Evolutionary conservation across 163 green algal species (phyloP), one percentile per base, ranked within the genome.

Genomic region (Trebouxiophyceae sp.): DNA sequence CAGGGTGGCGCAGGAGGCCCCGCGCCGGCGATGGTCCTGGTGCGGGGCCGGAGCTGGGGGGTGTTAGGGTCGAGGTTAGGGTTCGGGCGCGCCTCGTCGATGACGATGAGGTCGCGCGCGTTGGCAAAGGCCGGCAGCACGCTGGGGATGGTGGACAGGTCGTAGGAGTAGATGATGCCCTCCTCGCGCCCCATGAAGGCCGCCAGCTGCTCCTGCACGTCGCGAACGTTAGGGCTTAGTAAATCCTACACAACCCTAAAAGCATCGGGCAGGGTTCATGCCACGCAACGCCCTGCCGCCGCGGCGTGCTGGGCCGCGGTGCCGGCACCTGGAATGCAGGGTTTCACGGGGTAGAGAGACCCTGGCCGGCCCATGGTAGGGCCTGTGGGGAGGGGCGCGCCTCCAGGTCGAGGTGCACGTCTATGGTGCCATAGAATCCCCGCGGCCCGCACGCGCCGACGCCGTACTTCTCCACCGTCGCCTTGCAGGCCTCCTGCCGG

Each of bases 371-470:
- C n/a, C n/a, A n/a, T n/a, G n/a, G n/a, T n/a, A n/a, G n/a, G n/a
- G n/a, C n/a, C n/a, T n/a, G n/a, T n/a, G n/a, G n/a, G n/a, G n/a
- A n/a, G n/a, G 39, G 16, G 22, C 7, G 4, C 32, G 68, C 70
- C 72, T 91, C 84, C 46, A 95, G 68, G 34, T 88, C 28, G 47
- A 97, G 65, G 72, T 98, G 91, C 26, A 95, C 89, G 77, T 96
- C 93, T 62, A 99, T 94, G 26, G 93, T 99, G 31, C 95, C 95
- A 60, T 99, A 99, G 66, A 99, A 99, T 23, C 93, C 95, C 29
- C 95, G 84, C 0, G 95, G 95, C 19, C 93, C 93, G 69, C 95
- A 99, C 0, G 88, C 91, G 19, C 95, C 95, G 5, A 96, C 87
- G 8, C 95, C 95, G 67, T 98, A 99, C 69, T 95, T 95, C 27